Evolutionary conservation across 495 filamentous ascomycete species (phyloP).

Genomic region (Tuber borchii): DNA sequence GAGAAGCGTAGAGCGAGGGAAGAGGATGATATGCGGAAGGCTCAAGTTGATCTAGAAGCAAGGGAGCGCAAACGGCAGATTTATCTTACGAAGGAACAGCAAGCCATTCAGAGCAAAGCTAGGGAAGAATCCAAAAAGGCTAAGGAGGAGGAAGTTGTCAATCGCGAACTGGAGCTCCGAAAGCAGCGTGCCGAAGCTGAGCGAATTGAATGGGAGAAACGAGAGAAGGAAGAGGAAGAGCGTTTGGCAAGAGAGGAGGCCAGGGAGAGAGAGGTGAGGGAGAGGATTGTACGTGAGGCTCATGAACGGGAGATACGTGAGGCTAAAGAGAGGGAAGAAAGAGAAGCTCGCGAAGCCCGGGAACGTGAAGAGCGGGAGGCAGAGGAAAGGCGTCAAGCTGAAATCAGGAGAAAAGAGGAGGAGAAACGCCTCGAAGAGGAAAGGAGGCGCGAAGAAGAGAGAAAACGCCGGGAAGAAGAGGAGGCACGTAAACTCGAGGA

Average conservation of each 20-base stretch:
- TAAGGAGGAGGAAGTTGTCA: slow-evolving; percentile 16
- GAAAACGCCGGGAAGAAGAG: slow-evolving; percentile 14
- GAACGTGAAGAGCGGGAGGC: slow-evolving; percentile 23
- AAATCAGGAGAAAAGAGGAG: slow-evolving; percentile 8
- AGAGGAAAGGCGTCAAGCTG: slow-evolving; percentile 25
- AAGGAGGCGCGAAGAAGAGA: slow-evolving; percentile 25
- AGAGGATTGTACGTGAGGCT: slow-evolving; percentile 6
- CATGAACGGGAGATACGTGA: slow-evolving; percentile 23
- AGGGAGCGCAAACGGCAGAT: slow-evolving; percentile 28
- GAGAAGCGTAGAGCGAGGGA: slow-evolving; percentile 22
- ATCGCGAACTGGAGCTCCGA: slow-evolving; percentile 28
- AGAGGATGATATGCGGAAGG: slow-evolving; percentile 23
- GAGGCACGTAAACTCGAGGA: slow-evolving; percentile 13
- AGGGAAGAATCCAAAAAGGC: slow-evolving; percentile 20
- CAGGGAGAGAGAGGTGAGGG: slow-evolving; percentile 10
- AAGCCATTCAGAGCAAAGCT: slow-evolving; percentile 33
- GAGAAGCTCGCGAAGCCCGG: slow-evolving; percentile 16
- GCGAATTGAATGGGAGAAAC: slow-evolving; percentile 19
- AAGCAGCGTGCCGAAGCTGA: slow-evolving; percentile 25
- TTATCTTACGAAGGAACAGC: slow-evolving; percentile 26
- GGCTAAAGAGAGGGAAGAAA: slow-evolving; percentile 19
- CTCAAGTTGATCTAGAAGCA: slow-evolving; percentile 18
- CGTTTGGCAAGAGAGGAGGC: slow-evolving; percentile 25
- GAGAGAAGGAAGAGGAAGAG: slow-evolving; percentile 34
- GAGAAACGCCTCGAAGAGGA: slow-evolving; percentile 28